A percentile compares a stretch with the other conserved stretches of the same genome.
These are phyloP conservation scores for Lecanicillium sp. DNA, from an alignment of 2,329 filamentous ascomycete species.

Conservation along the genomic window DNA sequence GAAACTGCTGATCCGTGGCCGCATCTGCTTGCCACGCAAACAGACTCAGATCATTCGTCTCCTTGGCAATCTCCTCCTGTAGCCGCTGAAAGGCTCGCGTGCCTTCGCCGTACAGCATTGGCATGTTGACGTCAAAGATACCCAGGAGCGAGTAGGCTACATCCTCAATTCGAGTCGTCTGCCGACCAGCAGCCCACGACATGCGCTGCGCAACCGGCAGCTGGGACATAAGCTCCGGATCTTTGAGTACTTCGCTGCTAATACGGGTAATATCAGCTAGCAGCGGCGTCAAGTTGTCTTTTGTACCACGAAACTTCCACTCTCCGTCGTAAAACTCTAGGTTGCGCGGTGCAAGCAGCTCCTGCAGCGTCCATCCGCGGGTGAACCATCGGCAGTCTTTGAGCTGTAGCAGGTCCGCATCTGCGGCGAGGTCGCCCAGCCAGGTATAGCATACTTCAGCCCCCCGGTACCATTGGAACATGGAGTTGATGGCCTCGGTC, in stretches of 20 bases:
- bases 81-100: constrained; percentile 10
- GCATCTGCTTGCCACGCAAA: constrained; percentile 9
- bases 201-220: constrained; percentile 6
- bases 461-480: constrained; percentile 16
- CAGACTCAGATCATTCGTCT: constrained; percentile 6
- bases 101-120: constrained; percentile 19
- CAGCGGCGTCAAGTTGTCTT: constrained; percentile 7
- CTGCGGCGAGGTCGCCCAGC: constrained; percentile 10
- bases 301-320: constrained; percentile 16
- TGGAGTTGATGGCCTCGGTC: constrained; percentile 20
- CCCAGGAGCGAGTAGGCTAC: constrained; percentile 18
- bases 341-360: constrained; percentile 16
- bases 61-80: constrained; percentile 12
- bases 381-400: constrained; percentile 15
- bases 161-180: constrained; percentile 16
- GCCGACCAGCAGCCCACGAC: constrained; percentile 11
- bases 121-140: constrained; percentile 19
- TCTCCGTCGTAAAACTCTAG: constrained; percentile 15
- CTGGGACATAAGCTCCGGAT: too few relatives aligned
- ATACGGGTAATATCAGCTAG: constrained; percentile 13
- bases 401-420: constrained; percentile 5
- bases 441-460: constrained; percentile 17
- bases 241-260: constrained; percentile 7
- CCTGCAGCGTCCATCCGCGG: constrained; percentile 19
- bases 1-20: not conserved